Evolutionary conservation across 1,284 basidiomycete genomes (phyloP), one percentile per base, ranked within the genome.

Genomic region (Cutaneotrichosporon spelunceum): DNA sequence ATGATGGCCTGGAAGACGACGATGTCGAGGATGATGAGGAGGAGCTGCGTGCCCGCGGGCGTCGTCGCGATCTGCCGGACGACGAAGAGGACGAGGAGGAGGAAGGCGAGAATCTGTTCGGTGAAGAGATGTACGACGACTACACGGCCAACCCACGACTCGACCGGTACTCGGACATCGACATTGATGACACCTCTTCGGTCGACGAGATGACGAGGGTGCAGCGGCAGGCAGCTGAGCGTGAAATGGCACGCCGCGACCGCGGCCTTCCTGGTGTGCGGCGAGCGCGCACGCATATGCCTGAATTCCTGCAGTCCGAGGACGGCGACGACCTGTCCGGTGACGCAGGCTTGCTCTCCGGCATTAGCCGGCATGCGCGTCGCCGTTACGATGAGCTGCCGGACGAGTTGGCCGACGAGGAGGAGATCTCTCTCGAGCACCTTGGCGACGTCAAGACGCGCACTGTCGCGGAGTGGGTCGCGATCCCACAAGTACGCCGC

Each of bases 361-460:
- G 86, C 24, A 89, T 93, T 84, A 89, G 88, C 53, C 83, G 84
- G 53, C 84, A 90, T 39, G 87, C 90, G 7, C 84, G 92, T 70
- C 83, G 89, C 68, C 89, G 91, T 68, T 94, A 94, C 66, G 92
- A 95, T 73, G 92, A 95, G 79, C 83, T 85, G 66, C 89, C 91
- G 71, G 76, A 88, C 52, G 92, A 94, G 75, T 92, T 94, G 78
- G 81, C 90, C 68, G 47, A 57, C 11, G 33, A 36, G 11, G 56
- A 97, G 86, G 94, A 97, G 77, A 83, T 99, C 61, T 93, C 94
- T 0, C 80, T 97, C 52, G 95, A 99, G 75, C 93, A 99, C 81
- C 82, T 99, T 14, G 91, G 91, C 66, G 95, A 99, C 73, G 91
- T 99, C 83, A 98, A 98, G 77, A 91, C 94, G 33, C 91, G 94